Evolutionary conservation across 2,329 filamentous ascomycete species (phyloP).

Genomic region (Penicillium janthinellum): DNA sequence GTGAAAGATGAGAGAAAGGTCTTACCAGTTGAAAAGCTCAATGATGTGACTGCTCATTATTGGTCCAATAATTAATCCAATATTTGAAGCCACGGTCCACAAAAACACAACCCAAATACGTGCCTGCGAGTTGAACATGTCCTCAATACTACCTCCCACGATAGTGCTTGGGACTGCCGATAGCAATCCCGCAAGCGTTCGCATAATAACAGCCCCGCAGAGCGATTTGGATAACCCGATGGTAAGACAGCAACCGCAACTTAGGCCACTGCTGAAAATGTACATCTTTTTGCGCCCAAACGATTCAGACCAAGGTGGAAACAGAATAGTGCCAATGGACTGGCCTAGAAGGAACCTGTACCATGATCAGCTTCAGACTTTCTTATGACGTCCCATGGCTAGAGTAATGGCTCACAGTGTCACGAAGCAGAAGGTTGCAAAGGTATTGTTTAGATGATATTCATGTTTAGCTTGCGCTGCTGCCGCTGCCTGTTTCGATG

Average conservation of each 20-base stretch:
- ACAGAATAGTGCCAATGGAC: constrained; percentile 35
- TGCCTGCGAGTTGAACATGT: constrained; percentile 51
- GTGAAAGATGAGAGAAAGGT: background rate
- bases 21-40: constrained; percentile 42
- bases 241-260: constrained; percentile 38
- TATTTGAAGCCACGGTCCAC: constrained; percentile 49
- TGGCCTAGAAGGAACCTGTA: constrained; percentile 40
- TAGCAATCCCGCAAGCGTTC: constrained; percentile 48
- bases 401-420: constrained; percentile 22
- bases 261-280: constrained; percentile 33
- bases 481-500: constrained; percentile 30
- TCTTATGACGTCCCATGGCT: background rate
- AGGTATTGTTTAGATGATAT: constrained; percentile 27
- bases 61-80: constrained; percentile 49
- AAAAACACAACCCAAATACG: constrained; percentile 52
- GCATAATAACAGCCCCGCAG: constrained; percentile 42
- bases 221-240: constrained; percentile 43
- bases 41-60: constrained; percentile 49
- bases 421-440: constrained; percentile 38
- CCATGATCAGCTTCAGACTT: background rate
- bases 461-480: constrained; percentile 31
- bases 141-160: constrained; percentile 52
- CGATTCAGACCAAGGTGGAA: constrained; percentile 42
- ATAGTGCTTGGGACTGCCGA: constrained; percentile 54
- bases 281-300: constrained; percentile 44